Evolutionary conservation across 2,329 filamentous ascomycete species (phyloP).

Genomic region (Xylaria sp.): DNA sequence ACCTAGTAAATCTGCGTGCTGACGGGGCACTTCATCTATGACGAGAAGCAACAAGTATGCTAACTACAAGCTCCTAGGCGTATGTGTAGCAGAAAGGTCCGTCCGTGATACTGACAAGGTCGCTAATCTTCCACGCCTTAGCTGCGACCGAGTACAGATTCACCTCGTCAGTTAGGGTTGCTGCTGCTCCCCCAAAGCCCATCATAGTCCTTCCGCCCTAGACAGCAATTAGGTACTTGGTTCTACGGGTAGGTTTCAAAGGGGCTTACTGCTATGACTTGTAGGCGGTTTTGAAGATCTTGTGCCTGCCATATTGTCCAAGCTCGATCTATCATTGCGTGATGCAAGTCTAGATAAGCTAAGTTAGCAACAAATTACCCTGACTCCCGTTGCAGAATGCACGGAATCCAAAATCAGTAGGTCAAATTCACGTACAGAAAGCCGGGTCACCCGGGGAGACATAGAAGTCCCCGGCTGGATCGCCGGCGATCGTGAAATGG

Average conservation of each 20-base stretch:
- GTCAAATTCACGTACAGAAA: constrained; percentile 26
- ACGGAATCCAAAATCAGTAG: neutral
- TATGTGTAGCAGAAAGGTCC: constrained; percentile 48
- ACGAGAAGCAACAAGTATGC: neutral
- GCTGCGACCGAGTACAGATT: constrained; percentile 31
- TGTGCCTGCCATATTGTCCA: constrained; percentile 37
- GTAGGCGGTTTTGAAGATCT: constrained; percentile 32
- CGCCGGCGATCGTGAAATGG: constrained; percentile 53
- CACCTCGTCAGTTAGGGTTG: constrained; percentile 28
- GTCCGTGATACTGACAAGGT: constrained; percentile 44
- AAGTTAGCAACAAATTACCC: neutral
- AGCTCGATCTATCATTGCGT: constrained; percentile 35
- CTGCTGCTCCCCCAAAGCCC: constrained; percentile 18
- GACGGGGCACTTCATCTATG: neutral
- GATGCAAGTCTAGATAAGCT: constrained; percentile 27
- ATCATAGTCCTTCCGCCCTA: constrained; percentile 33
- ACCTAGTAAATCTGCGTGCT: neutral
- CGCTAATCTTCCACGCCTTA: constrained; percentile 37
- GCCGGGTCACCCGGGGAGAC: constrained; percentile 47
- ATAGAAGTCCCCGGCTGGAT: constrained; percentile 50
- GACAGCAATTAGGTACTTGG: constrained; percentile 1
- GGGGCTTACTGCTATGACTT: constrained; percentile 38
- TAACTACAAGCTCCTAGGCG: constrained; percentile 12
- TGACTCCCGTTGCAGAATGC: neutral
- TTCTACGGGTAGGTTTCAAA: neutral